Base-by-base conservation (phyloP, 1,284 basidiomycete species). In the Boletus sp. region DNA sequence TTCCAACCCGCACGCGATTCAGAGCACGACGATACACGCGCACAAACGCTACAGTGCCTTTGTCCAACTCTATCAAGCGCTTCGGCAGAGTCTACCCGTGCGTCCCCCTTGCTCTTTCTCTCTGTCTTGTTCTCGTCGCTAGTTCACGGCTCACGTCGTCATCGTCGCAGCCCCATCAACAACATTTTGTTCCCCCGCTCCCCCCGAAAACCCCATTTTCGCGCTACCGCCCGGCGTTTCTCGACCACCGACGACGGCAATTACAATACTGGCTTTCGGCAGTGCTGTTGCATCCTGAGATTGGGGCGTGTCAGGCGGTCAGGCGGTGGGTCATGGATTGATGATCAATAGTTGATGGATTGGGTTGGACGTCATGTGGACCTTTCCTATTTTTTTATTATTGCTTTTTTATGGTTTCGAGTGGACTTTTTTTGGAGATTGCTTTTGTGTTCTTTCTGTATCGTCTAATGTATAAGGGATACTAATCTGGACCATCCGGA, bases 31-130 rank as follows among this genome's bases (percentile, higher is more conserved):
- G 12, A 82, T 89, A 34, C 82, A 84, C 51, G 73, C 74, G 0
- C 77, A 84, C 54, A 88, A 84, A 61, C 77, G 85, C 19, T 89
- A 88, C 62, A 84, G 75, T 26, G 80, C 80, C 1, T 89, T 90
- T 59, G 77, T 75, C 3, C 68, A 79, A 37, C 73, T 90, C 5
- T 70, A 81, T 27, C 56, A 65, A 8, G 68, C 71, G 2, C 71
- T 90, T 1, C 67, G 72, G 10, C 69, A 67, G 2, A 74, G 75
- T 3, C 67, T 86, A 2, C 81, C 84, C 0, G 78, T 82, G 55
- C 43, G 78, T 64, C n/a, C 30, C 30, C 17, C 14, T 23, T 4
- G 26, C 10, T 20, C 16, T 9, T 25, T 44, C 7, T 20, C 36
- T 5, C 25, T 4, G 6, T 26, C 12, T 33, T 5, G 32, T 10